Evolutionary conservation across 2,329 filamentous ascomycete species (phyloP).

Genomic region (Aspergillus pseudoviridinutans): DNA sequence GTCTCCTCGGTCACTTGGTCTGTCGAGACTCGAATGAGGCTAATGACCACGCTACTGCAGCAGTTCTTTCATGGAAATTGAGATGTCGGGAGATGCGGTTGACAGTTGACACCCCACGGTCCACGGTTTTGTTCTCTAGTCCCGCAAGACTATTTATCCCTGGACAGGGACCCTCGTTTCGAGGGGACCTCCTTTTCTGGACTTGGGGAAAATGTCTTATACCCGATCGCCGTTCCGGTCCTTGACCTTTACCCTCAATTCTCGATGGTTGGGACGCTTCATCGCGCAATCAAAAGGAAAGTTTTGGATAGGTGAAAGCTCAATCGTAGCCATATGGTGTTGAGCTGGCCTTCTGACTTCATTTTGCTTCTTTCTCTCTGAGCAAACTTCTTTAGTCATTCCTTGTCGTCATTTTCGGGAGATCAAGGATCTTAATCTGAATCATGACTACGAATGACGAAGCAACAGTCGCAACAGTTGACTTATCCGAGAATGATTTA

Average conservation of each 20-base stretch:
- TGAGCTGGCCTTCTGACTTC: neutral
- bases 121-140: neutral
- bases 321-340: neutral
- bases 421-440: neutral
- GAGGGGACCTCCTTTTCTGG: neutral
- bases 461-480: neutral
- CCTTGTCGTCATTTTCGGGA: neutral
- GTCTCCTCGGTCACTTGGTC: neutral
- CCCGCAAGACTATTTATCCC: neutral
- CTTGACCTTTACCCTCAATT: neutral
- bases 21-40: neutral
- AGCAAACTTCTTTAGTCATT: neutral
- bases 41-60: neutral
- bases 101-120: neutral
- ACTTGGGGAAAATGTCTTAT: neutral
- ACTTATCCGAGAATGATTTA: neutral
- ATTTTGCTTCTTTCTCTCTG: neutral
- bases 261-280: neutral
- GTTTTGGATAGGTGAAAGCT: neutral
- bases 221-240: neutral
- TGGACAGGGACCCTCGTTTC: neutral
- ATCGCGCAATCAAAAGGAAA: neutral
- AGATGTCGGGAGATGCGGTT: neutral
- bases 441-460: neutral
- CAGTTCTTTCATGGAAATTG: neutral